These are phyloP conservation scores for Fusarium compactum DNA, from an alignment of 2,329 filamentous ascomycete genomes.

Conservation along the genomic window DNA sequence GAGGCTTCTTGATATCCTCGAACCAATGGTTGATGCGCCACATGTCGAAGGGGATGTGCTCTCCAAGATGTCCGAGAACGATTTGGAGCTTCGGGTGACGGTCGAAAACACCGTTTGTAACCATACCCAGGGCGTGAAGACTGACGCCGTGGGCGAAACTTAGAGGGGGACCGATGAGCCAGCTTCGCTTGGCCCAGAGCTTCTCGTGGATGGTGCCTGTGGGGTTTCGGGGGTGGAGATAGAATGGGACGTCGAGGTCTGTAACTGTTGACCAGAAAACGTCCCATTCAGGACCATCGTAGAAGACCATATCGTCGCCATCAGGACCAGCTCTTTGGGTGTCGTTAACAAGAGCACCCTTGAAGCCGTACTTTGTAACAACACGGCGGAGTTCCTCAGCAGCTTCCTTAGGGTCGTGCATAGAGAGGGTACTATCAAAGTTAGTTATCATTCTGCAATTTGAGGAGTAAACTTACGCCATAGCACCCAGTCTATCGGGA, in stretches of 20 bases:
- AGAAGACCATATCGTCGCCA: constrained; percentile 73
- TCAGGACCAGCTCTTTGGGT: constrained; percentile 69
- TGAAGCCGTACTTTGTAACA: constrained; percentile 70
- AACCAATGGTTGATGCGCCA: constrained; percentile 67
- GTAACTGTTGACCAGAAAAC: constrained; percentile 69
- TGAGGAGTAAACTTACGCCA: constrained; percentile 52
- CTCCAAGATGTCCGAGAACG: constrained; percentile 62
- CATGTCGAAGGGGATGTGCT: constrained; percentile 63
- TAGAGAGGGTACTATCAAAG: constrained; percentile 56
- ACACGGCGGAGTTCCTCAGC: constrained; percentile 64
- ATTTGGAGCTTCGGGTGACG: constrained; percentile 60
- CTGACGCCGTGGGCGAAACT: constrained; percentile 70
- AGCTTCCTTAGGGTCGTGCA: constrained; percentile 66
- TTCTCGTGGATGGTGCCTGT: constrained; percentile 68
- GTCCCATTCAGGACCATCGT: constrained; percentile 71
- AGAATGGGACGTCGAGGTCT: constrained; percentile 73
- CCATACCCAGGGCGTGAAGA: constrained; percentile 66
- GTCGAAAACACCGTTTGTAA: constrained; percentile 64
- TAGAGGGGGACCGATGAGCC: constrained; percentile 70
- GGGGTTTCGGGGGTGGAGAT: constrained; percentile 71
- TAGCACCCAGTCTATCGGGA: constrained; percentile 59
- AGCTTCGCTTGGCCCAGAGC: constrained; percentile 69
- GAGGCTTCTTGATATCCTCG: constrained; percentile 66
- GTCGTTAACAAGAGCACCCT: constrained; percentile 72
- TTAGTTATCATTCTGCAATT: background rate